Conservation (phyloP, 352 stramenopile species). For the Pythium biforme region DNA sequence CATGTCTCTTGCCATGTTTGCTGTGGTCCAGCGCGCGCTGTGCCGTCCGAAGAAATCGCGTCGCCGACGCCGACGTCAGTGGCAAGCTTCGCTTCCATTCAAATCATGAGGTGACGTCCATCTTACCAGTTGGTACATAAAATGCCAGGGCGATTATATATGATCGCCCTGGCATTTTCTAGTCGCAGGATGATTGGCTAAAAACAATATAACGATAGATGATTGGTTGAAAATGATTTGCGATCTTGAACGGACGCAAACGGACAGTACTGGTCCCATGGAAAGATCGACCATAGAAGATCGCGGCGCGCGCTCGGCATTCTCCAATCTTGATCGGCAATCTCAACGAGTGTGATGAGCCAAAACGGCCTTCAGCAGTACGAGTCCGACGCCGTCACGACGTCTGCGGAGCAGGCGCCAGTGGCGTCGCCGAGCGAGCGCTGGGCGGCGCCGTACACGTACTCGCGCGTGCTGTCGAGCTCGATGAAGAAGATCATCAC, state of each 20-base stretch:
- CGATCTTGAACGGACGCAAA: neutral
- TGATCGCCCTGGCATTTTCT: too few species aligned
- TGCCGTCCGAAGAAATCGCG: neutral
- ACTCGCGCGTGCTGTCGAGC: constrained; percentile 47
- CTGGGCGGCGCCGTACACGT: constrained; percentile 21
- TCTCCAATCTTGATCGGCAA: neutral
- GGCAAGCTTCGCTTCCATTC: neutral
- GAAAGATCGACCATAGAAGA: neutral
- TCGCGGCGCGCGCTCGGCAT: neutral
- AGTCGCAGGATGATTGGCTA: neutral
- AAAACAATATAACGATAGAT: neutral
- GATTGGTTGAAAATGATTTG: neutral
- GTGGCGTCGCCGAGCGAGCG: neutral
- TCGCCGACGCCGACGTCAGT: too few species aligned
- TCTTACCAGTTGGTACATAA: too few species aligned
- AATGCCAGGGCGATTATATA: too few species aligned
- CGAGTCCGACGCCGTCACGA: neutral
- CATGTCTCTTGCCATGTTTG: neutral
- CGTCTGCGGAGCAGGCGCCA: neutral
- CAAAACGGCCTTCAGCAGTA: constrained; percentile 2
- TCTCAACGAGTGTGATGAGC: neutral
- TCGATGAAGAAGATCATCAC: constrained; percentile 62
- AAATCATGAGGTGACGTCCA: too few species aligned
- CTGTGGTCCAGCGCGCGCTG: neutral
- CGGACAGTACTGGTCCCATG: neutral